A percentile compares a stretch with the other conserved stretches of the same genome.
Conservation (phyloP, 208 protist species). For the Leishmania martiniquensis region DNA sequence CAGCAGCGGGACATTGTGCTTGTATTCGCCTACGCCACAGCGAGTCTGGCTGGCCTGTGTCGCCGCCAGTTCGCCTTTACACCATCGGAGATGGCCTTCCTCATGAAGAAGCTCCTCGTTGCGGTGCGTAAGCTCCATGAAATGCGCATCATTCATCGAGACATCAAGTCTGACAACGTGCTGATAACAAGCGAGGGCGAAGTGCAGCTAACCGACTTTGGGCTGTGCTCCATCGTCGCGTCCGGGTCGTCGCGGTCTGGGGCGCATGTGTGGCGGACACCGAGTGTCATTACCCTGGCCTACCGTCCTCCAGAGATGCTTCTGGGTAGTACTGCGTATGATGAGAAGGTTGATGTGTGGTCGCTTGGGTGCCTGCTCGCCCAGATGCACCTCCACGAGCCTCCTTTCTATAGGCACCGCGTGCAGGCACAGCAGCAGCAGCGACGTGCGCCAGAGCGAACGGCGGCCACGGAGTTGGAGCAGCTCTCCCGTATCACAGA, state of each 20-base stretch:
- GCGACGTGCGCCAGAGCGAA: slow-evolving; percentile 24
- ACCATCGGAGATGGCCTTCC: slow-evolving; percentile 61
- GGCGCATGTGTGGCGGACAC: slow-evolving; percentile 64
- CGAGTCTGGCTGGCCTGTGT: slow-evolving; percentile 76
- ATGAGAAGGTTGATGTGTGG: slow-evolving; percentile 94
- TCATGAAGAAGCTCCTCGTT: slow-evolving; percentile 73
- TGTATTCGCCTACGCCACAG: slow-evolving; percentile 75
- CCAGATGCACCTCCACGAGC: slow-evolving; percentile 93
- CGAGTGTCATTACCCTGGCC: slow-evolving; percentile 94
- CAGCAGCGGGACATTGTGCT: slow-evolving; percentile 77
- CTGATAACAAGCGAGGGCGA: slow-evolving; percentile 58
- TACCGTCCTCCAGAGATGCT: slow-evolving; percentile 97
- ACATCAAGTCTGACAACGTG: slow-evolving; percentile 93
- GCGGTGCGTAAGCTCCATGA: slow-evolving; percentile 73
- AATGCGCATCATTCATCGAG: slow-evolving; percentile 92
- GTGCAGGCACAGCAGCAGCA: slow-evolving; percentile 22
- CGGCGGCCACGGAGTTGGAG: slow-evolving; percentile 64
- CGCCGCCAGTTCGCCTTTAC: slow-evolving; percentile 63
- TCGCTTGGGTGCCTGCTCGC: slow-evolving; percentile 95
- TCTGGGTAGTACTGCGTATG: slow-evolving; percentile 86
- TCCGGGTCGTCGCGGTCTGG: neutral
- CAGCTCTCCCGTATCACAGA: slow-evolving; percentile 78
- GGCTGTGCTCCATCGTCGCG: slow-evolving; percentile 70
- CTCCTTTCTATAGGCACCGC: slow-evolving; percentile 74
- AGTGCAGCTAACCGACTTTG: slow-evolving; percentile 88